These are phyloP conservation scores for Nakazawaea holstii DNA, from an alignment of 805 yeast genomes.

Conservation along the genomic window DNA sequence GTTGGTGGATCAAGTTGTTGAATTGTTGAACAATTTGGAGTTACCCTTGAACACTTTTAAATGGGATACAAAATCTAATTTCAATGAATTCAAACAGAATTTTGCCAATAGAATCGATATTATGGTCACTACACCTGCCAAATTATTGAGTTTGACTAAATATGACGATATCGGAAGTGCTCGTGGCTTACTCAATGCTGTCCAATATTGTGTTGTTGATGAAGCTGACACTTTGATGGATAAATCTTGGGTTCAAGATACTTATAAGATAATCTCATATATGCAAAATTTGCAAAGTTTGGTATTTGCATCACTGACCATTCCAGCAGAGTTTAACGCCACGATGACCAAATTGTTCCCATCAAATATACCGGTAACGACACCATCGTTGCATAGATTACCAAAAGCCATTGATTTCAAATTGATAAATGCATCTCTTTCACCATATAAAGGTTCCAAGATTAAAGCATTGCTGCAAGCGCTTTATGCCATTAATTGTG, in stretches of 20 bases:
- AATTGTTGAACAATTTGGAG: constrained; percentile 29
- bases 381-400: constrained; percentile 82
- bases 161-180: constrained; percentile 26
- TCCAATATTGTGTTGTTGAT: constrained; percentile 68
- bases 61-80: constrained; percentile 61
- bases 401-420: constrained; percentile 70
- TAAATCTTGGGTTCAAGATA: constrained; percentile 64
- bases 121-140: constrained; percentile 81
- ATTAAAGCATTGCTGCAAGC: constrained; percentile 84
- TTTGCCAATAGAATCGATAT: constrained; percentile 62
- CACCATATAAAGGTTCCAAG: constrained; percentile 84
- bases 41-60: constrained; percentile 39
- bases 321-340: constrained; percentile 70
- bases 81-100: constrained; percentile 42
- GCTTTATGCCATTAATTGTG: constrained; percentile 76
- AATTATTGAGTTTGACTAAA: constrained; percentile 34
- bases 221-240: constrained; percentile 95
- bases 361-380: constrained; percentile 55
- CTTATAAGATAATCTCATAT: constrained; percentile 46
- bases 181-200: constrained; percentile 34
- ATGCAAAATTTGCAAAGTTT: constrained; percentile 53
- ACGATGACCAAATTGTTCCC: constrained; percentile 61
- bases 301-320: constrained; percentile 84
- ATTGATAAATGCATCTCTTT: constrained; percentile 66
- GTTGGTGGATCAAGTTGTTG: constrained; percentile 72